A percentile compares a stretch with the other conserved stretches of the same genome.
Evolutionary conservation across 1,139 yeast species (phyloP).

Genomic region (Hanseniaspora sp.): DNA sequence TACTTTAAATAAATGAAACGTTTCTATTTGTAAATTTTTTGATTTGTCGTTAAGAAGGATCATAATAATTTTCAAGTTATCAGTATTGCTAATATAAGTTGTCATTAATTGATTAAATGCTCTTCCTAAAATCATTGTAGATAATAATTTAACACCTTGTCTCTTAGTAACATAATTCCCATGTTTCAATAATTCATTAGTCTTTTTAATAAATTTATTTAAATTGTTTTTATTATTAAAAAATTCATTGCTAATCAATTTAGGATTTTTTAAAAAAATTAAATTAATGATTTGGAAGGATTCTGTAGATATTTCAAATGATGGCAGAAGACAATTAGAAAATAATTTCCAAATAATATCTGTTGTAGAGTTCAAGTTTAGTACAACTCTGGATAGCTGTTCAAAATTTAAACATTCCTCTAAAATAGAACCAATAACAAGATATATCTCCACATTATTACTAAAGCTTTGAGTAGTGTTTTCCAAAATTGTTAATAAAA

Average conservation of each 20-base stretch:
- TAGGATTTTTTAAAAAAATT: slow-evolving; percentile 57
- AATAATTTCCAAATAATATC: slow-evolving; percentile 69
- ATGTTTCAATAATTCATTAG: slow-evolving; percentile 61
- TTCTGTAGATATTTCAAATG: slow-evolving; percentile 85
- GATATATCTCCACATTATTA: slow-evolving; percentile 45
- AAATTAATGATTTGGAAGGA: slow-evolving; percentile 69
- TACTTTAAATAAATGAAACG: slow-evolving; percentile 83
- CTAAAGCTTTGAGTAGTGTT: slow-evolving; percentile 28
- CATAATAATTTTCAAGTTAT: slow-evolving; percentile 78
- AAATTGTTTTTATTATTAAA: slow-evolving; percentile 42
- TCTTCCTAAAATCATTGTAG: slow-evolving; percentile 64
- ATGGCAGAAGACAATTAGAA: slow-evolving; percentile 59
- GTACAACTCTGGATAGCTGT: slow-evolving; percentile 39
- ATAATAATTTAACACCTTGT: slow-evolving; percentile 70
- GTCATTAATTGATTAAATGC: slow-evolving; percentile 65
- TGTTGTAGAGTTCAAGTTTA: neutral
- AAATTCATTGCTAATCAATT: slow-evolving; percentile 54
- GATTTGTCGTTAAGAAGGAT: slow-evolving; percentile 76
- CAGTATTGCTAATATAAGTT: slow-evolving; percentile 66
- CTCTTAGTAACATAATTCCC: slow-evolving; percentile 84
- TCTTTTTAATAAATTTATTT: slow-evolving; percentile 45
- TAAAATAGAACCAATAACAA: slow-evolving; percentile 66
- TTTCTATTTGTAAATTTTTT: slow-evolving; percentile 77
- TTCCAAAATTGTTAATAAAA: slow-evolving; percentile 62
- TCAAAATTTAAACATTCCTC: slow-evolving; percentile 82